These are phyloP conservation scores for Tylopilus rubrobrunneus DNA, from an alignment of 768 basidiomycete species.

Conservation along the genomic window DNA sequence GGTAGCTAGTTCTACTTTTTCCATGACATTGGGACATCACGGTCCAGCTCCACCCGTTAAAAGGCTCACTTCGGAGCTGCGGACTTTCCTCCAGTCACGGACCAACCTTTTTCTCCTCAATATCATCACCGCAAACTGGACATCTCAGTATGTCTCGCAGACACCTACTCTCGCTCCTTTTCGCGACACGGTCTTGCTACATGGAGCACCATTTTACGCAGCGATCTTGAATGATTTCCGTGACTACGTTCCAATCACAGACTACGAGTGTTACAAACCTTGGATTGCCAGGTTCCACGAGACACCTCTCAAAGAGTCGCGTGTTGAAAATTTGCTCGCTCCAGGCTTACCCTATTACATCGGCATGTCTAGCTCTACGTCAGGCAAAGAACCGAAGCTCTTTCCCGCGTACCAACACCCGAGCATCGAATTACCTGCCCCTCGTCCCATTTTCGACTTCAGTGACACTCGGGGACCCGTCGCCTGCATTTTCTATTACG, in stretches of 20 bases:
- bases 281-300: conserved; percentile 9
- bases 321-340: conserved; percentile 11
- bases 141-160: not conserved
- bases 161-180: conserved; percentile 1
- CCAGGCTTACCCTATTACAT: conserved; percentile 13
- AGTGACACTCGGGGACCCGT: not conserved
- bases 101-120: not conserved
- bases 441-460: not conserved
- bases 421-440: not conserved
- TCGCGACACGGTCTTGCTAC: not conserved
- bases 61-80: conserved; percentile 7
- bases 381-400: conserved; percentile 8
- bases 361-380: conserved; percentile 12
- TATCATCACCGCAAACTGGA: not conserved
- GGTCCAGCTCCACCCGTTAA: not conserved
- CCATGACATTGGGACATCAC: no score
- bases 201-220: not conserved
- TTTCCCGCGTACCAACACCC: conserved; percentile 4
- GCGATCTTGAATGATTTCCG: conserved; percentile 7
- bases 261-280: conserved; percentile 11
- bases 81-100: not conserved
- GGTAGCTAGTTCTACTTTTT: not conserved
- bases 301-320: conserved; percentile 6
- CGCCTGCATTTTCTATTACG: conserved; percentile 2
- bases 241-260: conserved; percentile 8